Conservation (phyloP, 2,329 filamentous ascomycete genomes). For the Fusarium denticulatum region DNA sequence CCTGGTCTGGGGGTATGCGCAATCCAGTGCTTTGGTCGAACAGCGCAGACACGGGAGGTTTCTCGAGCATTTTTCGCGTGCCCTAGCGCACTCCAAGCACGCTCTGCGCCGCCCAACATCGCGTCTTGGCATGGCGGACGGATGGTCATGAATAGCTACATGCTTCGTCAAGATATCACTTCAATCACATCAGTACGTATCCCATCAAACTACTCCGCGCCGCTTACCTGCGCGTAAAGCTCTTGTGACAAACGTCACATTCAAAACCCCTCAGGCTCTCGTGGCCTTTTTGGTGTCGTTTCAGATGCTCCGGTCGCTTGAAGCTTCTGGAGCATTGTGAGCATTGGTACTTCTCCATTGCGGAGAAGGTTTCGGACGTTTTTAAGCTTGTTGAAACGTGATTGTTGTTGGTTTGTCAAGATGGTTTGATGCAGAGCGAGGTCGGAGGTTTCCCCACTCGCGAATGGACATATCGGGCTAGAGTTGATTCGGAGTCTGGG, state of each 20-base stretch:
- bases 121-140: neutral
- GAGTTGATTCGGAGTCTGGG: neutral
- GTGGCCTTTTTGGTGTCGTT: conserved; percentile 31
- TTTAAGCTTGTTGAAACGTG: neutral
- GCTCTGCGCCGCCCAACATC: conserved; percentile 4
- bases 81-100: conserved; percentile 26
- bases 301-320: conserved; percentile 35
- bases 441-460: neutral
- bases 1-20: conserved; percentile 2
- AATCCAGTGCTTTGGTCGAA: conserved; percentile 2
- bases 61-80: conserved; percentile 27
- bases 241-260: conserved; percentile 28
- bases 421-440: neutral
- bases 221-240: conserved; percentile 32
- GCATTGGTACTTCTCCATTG: conserved; percentile 26
- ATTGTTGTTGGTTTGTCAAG: neutral
- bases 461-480: neutral
- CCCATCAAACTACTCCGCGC: rapidly evolving
- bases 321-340: conserved; percentile 25
- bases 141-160: neutral
- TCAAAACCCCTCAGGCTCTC: conserved; percentile 13
- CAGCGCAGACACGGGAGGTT: conserved; percentile 23
- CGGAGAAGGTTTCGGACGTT: neutral
- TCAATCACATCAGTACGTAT: rapidly evolving
- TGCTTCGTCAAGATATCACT: conserved; percentile 11